Conservation (phyloP, 2,329 filamentous ascomycete species). For the Arthroderma sp. region DNA sequence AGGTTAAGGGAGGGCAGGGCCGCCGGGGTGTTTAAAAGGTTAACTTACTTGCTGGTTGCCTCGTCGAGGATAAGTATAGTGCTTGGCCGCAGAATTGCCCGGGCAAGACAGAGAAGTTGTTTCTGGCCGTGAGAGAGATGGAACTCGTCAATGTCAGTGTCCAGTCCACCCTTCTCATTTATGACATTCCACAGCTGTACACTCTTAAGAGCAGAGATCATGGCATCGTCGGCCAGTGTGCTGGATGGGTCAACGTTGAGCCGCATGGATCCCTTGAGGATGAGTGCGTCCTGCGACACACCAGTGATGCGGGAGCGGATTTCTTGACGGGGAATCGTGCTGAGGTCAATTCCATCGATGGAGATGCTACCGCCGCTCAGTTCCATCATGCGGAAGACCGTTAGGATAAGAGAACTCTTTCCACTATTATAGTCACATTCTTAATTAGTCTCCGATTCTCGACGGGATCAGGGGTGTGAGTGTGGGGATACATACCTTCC, state of each 20-base stretch:
- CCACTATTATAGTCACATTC: constrained; percentile 22
- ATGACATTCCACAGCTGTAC: constrained; percentile 30
- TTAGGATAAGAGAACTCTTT: constrained; percentile 33
- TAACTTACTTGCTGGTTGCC: constrained; percentile 29
- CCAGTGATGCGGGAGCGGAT: constrained; percentile 33
- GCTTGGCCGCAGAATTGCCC: constrained; percentile 43
- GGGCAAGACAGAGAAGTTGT: constrained; percentile 52
- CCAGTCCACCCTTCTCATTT: constrained; percentile 29
- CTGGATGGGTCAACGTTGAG: constrained; percentile 31
- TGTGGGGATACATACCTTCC: constrained; percentile 19
- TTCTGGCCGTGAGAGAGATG: constrained; percentile 48
- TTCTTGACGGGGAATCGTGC: constrained; percentile 27
- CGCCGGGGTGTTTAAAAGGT: not conserved
- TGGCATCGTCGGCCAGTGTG: constrained; percentile 25
- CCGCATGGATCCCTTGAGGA: constrained; percentile 32
- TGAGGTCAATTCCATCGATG: constrained; percentile 35
- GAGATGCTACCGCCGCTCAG: constrained; percentile 29
- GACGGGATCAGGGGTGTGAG: not conserved
- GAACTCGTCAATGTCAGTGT: constrained; percentile 37
- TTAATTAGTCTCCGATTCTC: not conserved
- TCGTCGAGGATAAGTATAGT: constrained; percentile 37
- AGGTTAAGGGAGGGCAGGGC: not conserved
- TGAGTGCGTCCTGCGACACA: constrained; percentile 35
- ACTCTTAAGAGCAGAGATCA: constrained; percentile 27
- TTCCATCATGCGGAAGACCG: constrained; percentile 35